Percentiles rank a stretch among this genome's conserved stretches.
These are phyloP conservation scores for Raphanus hybrid DNA, from an alignment of 441 rosid genomes.

Conservation along the genomic window DNA sequence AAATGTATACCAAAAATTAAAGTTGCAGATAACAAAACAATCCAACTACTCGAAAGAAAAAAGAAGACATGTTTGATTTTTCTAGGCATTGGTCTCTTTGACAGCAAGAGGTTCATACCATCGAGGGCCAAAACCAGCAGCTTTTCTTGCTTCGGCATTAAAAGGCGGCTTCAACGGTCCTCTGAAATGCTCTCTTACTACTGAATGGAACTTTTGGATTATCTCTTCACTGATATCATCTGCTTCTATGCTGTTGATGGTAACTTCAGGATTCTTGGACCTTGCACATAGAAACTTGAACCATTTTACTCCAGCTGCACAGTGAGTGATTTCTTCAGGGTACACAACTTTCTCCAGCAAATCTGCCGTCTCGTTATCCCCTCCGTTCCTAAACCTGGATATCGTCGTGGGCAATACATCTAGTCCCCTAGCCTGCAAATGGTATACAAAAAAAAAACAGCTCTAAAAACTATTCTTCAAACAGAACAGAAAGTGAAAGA, in stretches of 20 bases:
- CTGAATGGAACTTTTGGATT: slow-evolving; percentile 67
- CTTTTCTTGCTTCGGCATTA: slow-evolving; percentile 66
- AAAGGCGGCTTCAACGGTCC: slow-evolving; percentile 91
- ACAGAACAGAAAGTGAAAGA: neutral
- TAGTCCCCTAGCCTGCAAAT: slow-evolving; percentile 83
- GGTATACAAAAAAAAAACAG: neutral
- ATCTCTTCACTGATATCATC: slow-evolving; percentile 42
- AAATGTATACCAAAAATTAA: neutral
- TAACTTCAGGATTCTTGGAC: slow-evolving; percentile 26
- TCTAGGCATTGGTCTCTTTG: slow-evolving; percentile 46
- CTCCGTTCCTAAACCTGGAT: slow-evolving; percentile 78
- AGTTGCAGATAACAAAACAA: neutral
- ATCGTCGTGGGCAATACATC: slow-evolving; percentile 88
- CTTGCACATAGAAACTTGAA: slow-evolving; percentile 44
- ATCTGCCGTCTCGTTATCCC: slow-evolving; percentile 78
- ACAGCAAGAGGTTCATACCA: slow-evolving; percentile 91
- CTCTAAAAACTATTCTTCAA: neutral
- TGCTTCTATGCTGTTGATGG: slow-evolving; percentile 29
- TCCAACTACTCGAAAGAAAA: neutral
- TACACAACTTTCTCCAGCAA: slow-evolving; percentile 74
- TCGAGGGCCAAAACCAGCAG: slow-evolving; percentile 88
- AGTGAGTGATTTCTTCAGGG: slow-evolving; percentile 68
- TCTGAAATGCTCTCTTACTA: slow-evolving; percentile 74
- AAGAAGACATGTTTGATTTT: neutral
- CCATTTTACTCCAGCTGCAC: slow-evolving; percentile 54